phyloP scores from a whole-genome alignment of 2,329 filamentous ascomycete genomes.

The Arthrinium phaeospermum region DNA sequence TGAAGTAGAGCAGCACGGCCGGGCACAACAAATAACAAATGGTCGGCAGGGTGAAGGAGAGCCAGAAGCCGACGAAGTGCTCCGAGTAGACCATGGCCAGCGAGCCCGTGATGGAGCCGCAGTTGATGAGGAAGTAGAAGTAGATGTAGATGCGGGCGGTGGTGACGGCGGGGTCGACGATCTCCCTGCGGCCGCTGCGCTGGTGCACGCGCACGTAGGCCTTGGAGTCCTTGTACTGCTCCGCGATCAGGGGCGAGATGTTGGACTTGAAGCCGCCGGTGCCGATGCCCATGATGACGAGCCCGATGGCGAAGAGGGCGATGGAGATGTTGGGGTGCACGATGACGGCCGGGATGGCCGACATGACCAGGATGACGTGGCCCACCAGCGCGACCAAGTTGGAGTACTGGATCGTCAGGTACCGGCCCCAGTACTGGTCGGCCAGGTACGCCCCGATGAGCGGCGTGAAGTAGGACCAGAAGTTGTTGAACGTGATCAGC shows the following conservation, averaged over 20 bases:
- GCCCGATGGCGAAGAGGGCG: slow-evolving; percentile 67
- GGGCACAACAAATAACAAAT: slow-evolving; percentile 64
- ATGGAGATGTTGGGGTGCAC: slow-evolving; percentile 59
- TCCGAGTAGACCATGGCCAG: slow-evolving; percentile 63
- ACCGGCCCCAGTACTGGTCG: slow-evolving; percentile 67
- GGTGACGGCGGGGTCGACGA: slow-evolving; percentile 73
- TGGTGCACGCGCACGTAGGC: slow-evolving; percentile 59
- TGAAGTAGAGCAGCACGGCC: slow-evolving; percentile 59
- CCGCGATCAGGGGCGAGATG: slow-evolving; percentile 72
- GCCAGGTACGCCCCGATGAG: slow-evolving; percentile 60
- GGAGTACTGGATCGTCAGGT: slow-evolving; percentile 65
- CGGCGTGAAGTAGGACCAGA: slow-evolving; percentile 67
- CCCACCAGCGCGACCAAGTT: slow-evolving; percentile 53
- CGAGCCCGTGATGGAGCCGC: slow-evolving; percentile 55
- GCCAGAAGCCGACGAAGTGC: slow-evolving; percentile 67
- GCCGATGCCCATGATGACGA: slow-evolving; percentile 59
- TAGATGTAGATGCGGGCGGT: slow-evolving; percentile 72
- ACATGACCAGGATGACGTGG: slow-evolving; percentile 63
- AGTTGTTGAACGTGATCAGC: slow-evolving; percentile 55
- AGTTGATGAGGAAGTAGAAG: slow-evolving; percentile 56
- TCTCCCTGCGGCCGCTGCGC: slow-evolving; percentile 67
- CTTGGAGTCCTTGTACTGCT: slow-evolving; percentile 67
- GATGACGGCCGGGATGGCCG: slow-evolving; percentile 63
- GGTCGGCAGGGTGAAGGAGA: slow-evolving; percentile 51
- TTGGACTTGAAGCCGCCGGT: slow-evolving; percentile 81